phyloP scores from a whole-genome alignment of 495 filamentous ascomycete species.

The Xylaria scruposa region DNA sequence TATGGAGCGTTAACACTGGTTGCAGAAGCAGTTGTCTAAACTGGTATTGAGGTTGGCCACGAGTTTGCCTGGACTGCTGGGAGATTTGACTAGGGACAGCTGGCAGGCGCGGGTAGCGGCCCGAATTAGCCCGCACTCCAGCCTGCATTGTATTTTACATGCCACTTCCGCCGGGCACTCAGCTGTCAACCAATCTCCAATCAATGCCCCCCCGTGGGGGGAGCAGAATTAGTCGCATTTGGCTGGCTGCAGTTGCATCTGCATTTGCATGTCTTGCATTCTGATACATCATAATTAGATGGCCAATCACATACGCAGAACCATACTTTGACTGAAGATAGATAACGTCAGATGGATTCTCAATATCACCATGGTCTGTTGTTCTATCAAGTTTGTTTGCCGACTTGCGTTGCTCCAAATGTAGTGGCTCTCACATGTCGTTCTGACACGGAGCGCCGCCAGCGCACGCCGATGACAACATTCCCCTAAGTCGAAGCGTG shows the following conservation, averaged over 20 bases:
- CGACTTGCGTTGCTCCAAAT: neutral
- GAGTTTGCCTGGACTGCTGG: constrained; percentile 28
- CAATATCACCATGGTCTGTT: constrained; percentile 11
- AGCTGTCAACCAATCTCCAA: constrained; percentile 6
- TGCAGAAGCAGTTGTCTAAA: constrained; percentile 31
- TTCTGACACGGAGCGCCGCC: neutral
- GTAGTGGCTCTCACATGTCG: neutral
- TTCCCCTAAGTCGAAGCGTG: neutral
- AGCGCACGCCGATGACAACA: constrained; percentile 3
- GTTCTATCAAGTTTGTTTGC: neutral
- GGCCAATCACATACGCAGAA: constrained; percentile 18
- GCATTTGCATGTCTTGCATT: constrained; percentile 20
- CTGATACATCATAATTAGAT: neutral
- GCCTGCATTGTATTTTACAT: neutral
- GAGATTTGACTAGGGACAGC: neutral
- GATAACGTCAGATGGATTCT: constrained; percentile 23
- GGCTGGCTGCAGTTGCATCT: constrained; percentile 13
- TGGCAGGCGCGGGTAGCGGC: neutral
- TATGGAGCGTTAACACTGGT: constrained; percentile 9
- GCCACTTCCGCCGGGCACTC: neutral
- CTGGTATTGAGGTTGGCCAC: constrained; percentile 41
- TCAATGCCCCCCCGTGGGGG: neutral
- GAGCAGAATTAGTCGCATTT: neutral
- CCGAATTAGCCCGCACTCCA: neutral
- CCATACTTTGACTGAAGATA: neutral